These are phyloP conservation scores for Barnettozyma pratensis DNA, from an alignment of 805 yeast species.

Conservation along the genomic window DNA sequence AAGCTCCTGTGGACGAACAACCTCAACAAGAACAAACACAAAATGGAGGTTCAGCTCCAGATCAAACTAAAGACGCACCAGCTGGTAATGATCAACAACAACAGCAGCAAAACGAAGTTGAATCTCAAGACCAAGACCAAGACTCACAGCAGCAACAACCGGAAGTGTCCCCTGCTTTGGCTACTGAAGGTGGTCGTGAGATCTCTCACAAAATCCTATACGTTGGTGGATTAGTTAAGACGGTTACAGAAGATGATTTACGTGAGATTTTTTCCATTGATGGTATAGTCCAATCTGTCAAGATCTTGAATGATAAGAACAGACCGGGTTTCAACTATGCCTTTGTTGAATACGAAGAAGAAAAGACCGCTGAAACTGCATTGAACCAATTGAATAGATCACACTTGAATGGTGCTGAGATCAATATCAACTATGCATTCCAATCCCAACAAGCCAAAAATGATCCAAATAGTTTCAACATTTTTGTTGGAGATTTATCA, in stretches of 20 bases:
- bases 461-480: slow-evolving; percentile 51
- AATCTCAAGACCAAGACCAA: neutral
- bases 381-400: slow-evolving; percentile 56
- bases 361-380: slow-evolving; percentile 58
- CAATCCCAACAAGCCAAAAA: slow-evolving; percentile 67
- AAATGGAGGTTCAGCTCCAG: neutral
- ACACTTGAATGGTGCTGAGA: slow-evolving; percentile 45
- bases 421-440: slow-evolving; percentile 77
- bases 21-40: neutral
- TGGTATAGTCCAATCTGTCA: slow-evolving; percentile 59
- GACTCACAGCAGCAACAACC: slow-evolving; percentile 10
- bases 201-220: slow-evolving; percentile 67
- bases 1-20: neutral
- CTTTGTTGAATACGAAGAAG: slow-evolving; percentile 66
- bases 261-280: slow-evolving; percentile 57
- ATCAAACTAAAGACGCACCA: neutral
- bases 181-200: slow-evolving; percentile 77
- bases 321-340: slow-evolving; percentile 73
- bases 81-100: slow-evolving; percentile 1
- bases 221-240: slow-evolving; percentile 67
- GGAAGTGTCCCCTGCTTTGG: slow-evolving; percentile 55
- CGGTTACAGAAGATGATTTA: slow-evolving; percentile 58
- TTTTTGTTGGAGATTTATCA: slow-evolving; percentile 84
- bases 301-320: slow-evolving; percentile 73
- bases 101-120: neutral